These are phyloP conservation scores for Camellia granthamiana DNA, from an alignment of 148 eudicot genomes.

Conservation along the genomic window DNA sequence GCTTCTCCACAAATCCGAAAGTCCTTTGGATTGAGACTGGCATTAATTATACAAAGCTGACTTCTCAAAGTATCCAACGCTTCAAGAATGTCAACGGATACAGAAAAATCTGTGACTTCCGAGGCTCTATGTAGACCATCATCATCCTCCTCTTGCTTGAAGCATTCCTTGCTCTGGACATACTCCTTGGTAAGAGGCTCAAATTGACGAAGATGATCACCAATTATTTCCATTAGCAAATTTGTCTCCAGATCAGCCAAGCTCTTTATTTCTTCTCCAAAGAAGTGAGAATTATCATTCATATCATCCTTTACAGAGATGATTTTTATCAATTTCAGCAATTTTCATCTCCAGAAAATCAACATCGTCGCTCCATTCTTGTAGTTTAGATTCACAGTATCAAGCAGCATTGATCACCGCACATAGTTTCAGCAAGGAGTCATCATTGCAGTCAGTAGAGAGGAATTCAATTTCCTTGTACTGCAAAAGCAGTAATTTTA, in stretches of 20 bases:
- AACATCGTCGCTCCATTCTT: constrained; percentile 49
- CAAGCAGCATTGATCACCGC: constrained; percentile 42
- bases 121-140: constrained; percentile 10
- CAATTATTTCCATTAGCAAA: constrained; percentile 42
- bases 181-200: constrained; percentile 32
- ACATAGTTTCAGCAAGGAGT: constrained; percentile 31
- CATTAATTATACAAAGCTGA: constrained; percentile 28
- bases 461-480: constrained; percentile 25
- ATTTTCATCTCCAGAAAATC: constrained; percentile 44
- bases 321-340: constrained; percentile 28
- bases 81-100: constrained; percentile 40
- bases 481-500: constrained; percentile 30
- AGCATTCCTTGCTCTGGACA: constrained; percentile 21
- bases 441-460: constrained; percentile 23
- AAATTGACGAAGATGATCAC: constrained; percentile 41
- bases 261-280: constrained; percentile 44
- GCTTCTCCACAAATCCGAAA: constrained; percentile 54
- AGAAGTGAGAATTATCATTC: constrained; percentile 23
- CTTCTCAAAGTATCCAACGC: constrained; percentile 42
- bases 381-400: constrained; percentile 43
- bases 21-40: constrained; percentile 41
- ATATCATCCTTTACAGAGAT: constrained; percentile 9
- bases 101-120: constrained; percentile 3
- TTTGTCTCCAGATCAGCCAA: constrained; percentile 45
- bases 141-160: constrained; percentile 16